These are phyloP conservation scores for Leptoxyphium fumago DNA, from an alignment of 2,329 filamentous ascomycete species.

Conservation along the genomic window DNA sequence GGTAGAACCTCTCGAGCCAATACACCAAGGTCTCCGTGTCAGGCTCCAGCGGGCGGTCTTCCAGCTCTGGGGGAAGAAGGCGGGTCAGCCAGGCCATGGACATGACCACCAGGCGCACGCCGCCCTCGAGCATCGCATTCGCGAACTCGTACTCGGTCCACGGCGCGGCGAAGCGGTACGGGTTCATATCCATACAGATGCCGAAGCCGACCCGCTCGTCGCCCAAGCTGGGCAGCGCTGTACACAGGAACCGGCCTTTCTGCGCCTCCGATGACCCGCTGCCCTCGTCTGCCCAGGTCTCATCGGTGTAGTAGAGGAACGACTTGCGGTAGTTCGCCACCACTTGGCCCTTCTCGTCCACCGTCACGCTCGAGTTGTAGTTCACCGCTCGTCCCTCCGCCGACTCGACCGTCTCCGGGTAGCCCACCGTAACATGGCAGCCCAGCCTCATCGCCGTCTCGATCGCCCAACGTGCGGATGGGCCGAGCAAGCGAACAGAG, in stretches of 20 bases:
- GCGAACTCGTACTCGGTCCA: slow-evolving; percentile 44
- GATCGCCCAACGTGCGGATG: slow-evolving; percentile 57
- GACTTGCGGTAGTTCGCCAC: slow-evolving; percentile 48
- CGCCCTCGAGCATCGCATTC: slow-evolving; percentile 40
- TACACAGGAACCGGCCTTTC: slow-evolving; percentile 23
- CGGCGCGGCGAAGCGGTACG: slow-evolving; percentile 44
- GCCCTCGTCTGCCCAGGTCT: slow-evolving; percentile 40
- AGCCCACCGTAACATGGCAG: slow-evolving; percentile 56
- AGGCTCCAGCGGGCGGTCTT: slow-evolving; percentile 37
- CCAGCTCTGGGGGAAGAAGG: slow-evolving; percentile 33
- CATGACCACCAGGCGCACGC: slow-evolving; percentile 50
- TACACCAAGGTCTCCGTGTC: slow-evolving; percentile 63
- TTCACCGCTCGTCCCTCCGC: slow-evolving; percentile 11
- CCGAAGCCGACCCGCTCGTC: slow-evolving; percentile 22
- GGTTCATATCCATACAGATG: slow-evolving; percentile 48
- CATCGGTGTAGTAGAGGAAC: slow-evolving; percentile 53
- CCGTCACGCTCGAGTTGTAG: slow-evolving; percentile 46
- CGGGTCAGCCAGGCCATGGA: slow-evolving; percentile 66
- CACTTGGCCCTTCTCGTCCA: slow-evolving; percentile 39
- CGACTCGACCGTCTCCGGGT: slow-evolving; percentile 44
- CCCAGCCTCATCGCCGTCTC: slow-evolving; percentile 49
- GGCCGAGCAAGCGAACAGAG: slow-evolving; percentile 32
- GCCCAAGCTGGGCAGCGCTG: slow-evolving; percentile 22
- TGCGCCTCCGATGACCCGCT: slow-evolving; percentile 2
- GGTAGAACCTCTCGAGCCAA: slow-evolving; percentile 59